These are phyloP conservation scores for Agaricus blazei DNA, from an alignment of 768 basidiomycete genomes.

Conservation along the genomic window DNA sequence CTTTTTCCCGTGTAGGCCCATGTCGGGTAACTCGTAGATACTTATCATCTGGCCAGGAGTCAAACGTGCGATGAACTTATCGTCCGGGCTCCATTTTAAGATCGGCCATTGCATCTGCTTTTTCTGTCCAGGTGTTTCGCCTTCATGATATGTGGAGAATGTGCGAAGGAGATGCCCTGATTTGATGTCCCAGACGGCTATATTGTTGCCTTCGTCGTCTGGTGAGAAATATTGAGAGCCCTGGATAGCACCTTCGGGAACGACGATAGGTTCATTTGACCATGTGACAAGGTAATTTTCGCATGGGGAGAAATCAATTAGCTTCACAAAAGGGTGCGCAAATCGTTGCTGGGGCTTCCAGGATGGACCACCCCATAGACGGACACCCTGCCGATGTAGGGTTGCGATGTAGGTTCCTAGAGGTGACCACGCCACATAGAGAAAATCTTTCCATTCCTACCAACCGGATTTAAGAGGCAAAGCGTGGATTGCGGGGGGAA, in stretches of 20 bases:
- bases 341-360: slow-evolving; percentile 89
- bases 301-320: slow-evolving; percentile 96
- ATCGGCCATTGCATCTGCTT: slow-evolving; percentile 93
- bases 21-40: slow-evolving; percentile 90
- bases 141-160: slow-evolving; percentile 65
- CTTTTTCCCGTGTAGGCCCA: slow-evolving; percentile 95
- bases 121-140: slow-evolving; percentile 52
- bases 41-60: slow-evolving; percentile 92
- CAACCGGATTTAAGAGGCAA: slow-evolving; percentile 3
- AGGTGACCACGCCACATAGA: slow-evolving; percentile 97
- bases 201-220: slow-evolving; percentile 94
- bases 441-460: slow-evolving; percentile 90
- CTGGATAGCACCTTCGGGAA: slow-evolving; percentile 74
- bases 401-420: slow-evolving; percentile 93
- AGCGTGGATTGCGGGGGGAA: slow-evolving; percentile 8
- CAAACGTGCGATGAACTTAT: slow-evolving; percentile 87
- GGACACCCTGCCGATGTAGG: slow-evolving; percentile 91
- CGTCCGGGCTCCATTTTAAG: slow-evolving; percentile 96
- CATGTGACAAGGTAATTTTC: slow-evolving; percentile 97
- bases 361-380: slow-evolving; percentile 90
- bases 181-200: slow-evolving; percentile 99
- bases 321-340: slow-evolving; percentile 90
- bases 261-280: slow-evolving; percentile 90
- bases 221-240: slow-evolving; percentile 84
- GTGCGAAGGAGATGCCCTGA: slow-evolving; percentile 89